A percentile compares a stretch with the other conserved stretches of the same genome.
Conservation (phyloP, 1,284 basidiomycete genomes). For the Puccinia novopanici region DNA sequence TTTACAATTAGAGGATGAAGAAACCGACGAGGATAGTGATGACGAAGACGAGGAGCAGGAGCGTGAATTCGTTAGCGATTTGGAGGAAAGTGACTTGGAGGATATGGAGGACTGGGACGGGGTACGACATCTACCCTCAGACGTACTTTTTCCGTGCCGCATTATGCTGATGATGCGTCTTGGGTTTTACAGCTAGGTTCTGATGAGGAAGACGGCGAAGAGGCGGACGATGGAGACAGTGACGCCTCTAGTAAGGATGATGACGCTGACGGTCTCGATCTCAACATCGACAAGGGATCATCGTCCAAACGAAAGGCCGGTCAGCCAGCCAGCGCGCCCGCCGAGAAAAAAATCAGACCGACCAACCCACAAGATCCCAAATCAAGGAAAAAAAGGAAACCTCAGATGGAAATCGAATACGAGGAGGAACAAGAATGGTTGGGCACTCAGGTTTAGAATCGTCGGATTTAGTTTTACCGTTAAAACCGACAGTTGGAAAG, state of each 20-base stretch:
- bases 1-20: constrained; percentile 62
- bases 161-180: neutral
- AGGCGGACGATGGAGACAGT: constrained; percentile 1
- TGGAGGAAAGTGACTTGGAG: constrained; percentile 62
- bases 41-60: constrained; percentile 64
- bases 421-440: constrained; percentile 46
- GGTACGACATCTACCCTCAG: neutral
- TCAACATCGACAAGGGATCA: constrained; percentile 24
- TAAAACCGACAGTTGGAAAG: neutral
- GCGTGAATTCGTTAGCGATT: constrained; percentile 82
- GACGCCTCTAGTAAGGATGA: neutral
- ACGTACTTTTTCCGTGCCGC: neutral
- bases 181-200: neutral
- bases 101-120: constrained; percentile 45
- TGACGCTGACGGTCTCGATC: constrained; percentile 30
- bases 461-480: neutral
- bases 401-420: constrained; percentile 43
- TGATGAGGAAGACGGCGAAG: neutral
- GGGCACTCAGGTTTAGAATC: constrained; percentile 7
- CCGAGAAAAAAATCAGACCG: constrained; percentile 4
- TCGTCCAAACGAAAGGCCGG: constrained; percentile 22
- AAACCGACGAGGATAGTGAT: constrained; percentile 61
- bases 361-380: constrained; percentile 21
- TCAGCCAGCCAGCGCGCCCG: neutral
- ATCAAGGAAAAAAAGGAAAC: constrained; percentile 26